A percentile compares a stretch with the other conserved stretches of the same genome.
Conservation (phyloP, 257 asterid species). For the Hygrophila difformis region DNA sequence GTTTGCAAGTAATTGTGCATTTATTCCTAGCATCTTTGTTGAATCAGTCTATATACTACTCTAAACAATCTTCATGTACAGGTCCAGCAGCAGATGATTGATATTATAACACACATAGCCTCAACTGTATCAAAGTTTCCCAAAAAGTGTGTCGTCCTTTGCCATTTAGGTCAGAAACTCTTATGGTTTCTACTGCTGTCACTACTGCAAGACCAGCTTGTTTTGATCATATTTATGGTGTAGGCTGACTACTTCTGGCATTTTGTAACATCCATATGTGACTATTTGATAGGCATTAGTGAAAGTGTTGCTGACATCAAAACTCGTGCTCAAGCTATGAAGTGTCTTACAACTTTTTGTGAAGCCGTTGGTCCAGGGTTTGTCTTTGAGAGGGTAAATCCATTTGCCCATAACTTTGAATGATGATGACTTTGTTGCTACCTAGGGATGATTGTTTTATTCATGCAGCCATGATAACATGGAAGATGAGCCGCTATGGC, state of each 20-base stretch:
- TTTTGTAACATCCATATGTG: background rate
- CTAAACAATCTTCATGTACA: slow-evolving; percentile 25
- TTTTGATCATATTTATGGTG: background rate
- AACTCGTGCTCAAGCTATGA: slow-evolving; percentile 91
- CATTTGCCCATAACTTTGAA: background rate
- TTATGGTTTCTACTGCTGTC: background rate
- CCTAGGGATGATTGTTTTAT: background rate
- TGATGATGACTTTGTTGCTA: slow-evolving; percentile 7
- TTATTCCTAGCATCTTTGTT: no score
- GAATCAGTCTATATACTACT: slow-evolving; percentile 16
- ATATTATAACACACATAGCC: slow-evolving; percentile 58
- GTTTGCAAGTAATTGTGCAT: no score
- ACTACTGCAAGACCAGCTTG: background rate
- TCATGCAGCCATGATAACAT: background rate
- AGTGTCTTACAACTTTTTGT: slow-evolving; percentile 85
- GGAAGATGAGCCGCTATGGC: background rate
- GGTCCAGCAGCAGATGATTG: slow-evolving; percentile 97
- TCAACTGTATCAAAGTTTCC: slow-evolving; percentile 82
- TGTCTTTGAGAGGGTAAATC: slow-evolving; percentile 83
- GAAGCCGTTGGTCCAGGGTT: slow-evolving; percentile 99
- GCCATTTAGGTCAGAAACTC: slow-evolving; percentile 55
- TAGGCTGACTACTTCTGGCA: background rate
- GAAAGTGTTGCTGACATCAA: slow-evolving; percentile 99
- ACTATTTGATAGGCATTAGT: slow-evolving; percentile 51
- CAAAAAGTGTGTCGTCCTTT: slow-evolving; percentile 84